A percentile compares a stretch with the other conserved stretches of the same genome.
Evolutionary conservation across 352 stramenopile genomes (phyloP).

Genomic region (Pythium grandisporangium): DNA sequence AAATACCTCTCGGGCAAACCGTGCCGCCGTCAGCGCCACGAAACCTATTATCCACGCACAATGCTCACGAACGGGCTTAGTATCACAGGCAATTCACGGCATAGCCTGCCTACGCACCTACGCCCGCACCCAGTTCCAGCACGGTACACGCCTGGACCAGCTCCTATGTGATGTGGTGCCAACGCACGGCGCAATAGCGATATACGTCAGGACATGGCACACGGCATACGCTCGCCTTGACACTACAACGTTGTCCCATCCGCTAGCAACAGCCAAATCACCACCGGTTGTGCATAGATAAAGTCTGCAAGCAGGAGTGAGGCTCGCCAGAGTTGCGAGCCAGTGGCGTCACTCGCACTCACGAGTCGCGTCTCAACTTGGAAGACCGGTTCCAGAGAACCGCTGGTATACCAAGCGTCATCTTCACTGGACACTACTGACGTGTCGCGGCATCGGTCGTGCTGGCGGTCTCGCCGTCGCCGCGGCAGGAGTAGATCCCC

Average conservation of each 20-base stretch:
- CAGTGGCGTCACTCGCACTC: not conserved
- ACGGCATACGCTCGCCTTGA: no score
- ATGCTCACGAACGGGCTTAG: not conserved
- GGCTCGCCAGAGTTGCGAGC: slow-evolving; percentile 24
- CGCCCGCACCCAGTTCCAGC: slow-evolving; percentile 45
- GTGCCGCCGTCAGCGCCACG: slow-evolving; percentile 27
- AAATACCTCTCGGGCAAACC: slow-evolving; percentile 22
- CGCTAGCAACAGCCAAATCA: slow-evolving; percentile 1
- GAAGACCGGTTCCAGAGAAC: not conserved
- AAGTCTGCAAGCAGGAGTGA: slow-evolving; percentile 49
- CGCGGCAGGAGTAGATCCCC: slow-evolving; percentile 4
- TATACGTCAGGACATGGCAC: no score
- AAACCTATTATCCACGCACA: slow-evolving; percentile 20
- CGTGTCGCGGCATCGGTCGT: no score
- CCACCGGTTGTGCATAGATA: slow-evolving; percentile 17
- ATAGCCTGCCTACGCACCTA: slow-evolving; percentile 20
- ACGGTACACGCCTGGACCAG: slow-evolving; percentile 18
- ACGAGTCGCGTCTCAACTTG: not conserved
- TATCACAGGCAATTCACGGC: no score
- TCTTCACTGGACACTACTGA: no score
- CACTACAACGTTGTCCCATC: no score
- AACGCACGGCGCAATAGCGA: no score
- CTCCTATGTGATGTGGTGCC: slow-evolving; percentile 8
- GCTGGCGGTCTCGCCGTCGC: not conserved
- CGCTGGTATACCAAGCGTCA: no score